Base-by-base conservation (phyloP, 331 rosid genomes). In the Stylosanthes scabra region DNA sequence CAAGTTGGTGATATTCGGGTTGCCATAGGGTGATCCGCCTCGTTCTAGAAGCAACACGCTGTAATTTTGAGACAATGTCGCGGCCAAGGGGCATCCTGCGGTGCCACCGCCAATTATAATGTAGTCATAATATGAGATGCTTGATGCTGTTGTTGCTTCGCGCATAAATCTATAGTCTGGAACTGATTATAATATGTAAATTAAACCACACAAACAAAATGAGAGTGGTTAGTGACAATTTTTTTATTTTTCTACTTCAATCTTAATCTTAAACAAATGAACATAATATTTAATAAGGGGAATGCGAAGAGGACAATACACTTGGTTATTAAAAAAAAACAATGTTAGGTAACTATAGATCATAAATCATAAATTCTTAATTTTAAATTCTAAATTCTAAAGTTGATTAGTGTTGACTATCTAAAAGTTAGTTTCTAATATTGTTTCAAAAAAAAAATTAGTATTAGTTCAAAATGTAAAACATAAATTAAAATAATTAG, bases 81-180 rank as follows among this genome's bases (percentile, higher is more conserved):
- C 96, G 0, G 97, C 98, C 46, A 93, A 80, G 3, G 98, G 98
- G 42, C 98, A 91, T 2, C 98, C 98, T 0, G 97, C 91, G 0
- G 98, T 89, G 25, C 97, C 98, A 0, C 98, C 98, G 0, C 98
- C 98, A 4, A 93, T 86, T 3, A 93, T 66, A 14, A 93, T 93
- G 90, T 90, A 93, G 65, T 91, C 97, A 28, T 91, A 87, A 82
- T 86, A 81, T 0, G 97, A 86, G 5, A 69, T 47, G 1, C 31
- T 71, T 4, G 89, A 77, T 14, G 96, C 97, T 20, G 63, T 46
- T 0, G 70, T 82, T 27, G 98, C 96, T 65, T 82, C 59, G 37
- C 78, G 82, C 89, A 87, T 69, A 80, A 93, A 93, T 29, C 2
- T 72, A 25, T 84, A 82, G 49, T 88, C 80, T 10, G 80, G 81